phyloP scores from a whole-genome alignment of 352 stramenopile genomes.

The Globisporangium apiculatum region DNA sequence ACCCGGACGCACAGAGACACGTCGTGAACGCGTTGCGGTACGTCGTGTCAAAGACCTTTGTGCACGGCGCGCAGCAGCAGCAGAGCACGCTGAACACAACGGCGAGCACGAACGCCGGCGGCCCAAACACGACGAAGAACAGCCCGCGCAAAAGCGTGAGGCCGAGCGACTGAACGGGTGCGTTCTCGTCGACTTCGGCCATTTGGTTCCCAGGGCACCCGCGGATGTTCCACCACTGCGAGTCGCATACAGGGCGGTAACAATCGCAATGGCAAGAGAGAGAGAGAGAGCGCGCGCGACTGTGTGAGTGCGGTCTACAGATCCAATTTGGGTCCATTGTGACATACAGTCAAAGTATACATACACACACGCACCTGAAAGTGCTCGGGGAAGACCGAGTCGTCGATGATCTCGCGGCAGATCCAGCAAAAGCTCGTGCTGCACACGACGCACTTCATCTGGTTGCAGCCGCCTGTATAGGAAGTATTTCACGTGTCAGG shows the following conservation, averaged over 20 bases:
- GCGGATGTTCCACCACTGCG: conserved; percentile 73
- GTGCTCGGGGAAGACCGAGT: conserved; percentile 79
- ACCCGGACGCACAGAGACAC: conserved; percentile 54
- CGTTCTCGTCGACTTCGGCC: conserved; percentile 46
- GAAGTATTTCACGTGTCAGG: neutral
- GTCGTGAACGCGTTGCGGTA: conserved; percentile 55
- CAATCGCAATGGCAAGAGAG: no score
- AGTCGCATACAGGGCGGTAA: neutral
- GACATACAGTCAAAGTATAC: neutral
- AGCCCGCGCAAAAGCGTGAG: conserved; percentile 30
- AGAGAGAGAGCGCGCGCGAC: neutral
- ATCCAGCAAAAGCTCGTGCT: conserved; percentile 87
- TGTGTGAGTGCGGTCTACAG: neutral
- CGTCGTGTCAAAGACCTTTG: conserved; percentile 25
- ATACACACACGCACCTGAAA: conserved; percentile 44
- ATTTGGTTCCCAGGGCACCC: conserved; percentile 72
- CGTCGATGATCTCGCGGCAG: conserved; percentile 76
- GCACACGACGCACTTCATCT: conserved; percentile 86
- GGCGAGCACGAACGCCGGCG: conserved; percentile 49
- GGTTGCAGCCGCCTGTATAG: conserved; percentile 76
- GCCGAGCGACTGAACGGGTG: conserved; percentile 26
- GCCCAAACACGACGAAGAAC: conserved; percentile 63
- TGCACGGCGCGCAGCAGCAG: conserved; percentile 66
- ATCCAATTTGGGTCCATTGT: neutral
- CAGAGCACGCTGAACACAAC: conserved; percentile 46